Evolutionary conservation across 2,329 filamentous ascomycete species (phyloP), one percentile per base, ranked within the genome.

Genomic region (Colletotrichum caudatum): DNA sequence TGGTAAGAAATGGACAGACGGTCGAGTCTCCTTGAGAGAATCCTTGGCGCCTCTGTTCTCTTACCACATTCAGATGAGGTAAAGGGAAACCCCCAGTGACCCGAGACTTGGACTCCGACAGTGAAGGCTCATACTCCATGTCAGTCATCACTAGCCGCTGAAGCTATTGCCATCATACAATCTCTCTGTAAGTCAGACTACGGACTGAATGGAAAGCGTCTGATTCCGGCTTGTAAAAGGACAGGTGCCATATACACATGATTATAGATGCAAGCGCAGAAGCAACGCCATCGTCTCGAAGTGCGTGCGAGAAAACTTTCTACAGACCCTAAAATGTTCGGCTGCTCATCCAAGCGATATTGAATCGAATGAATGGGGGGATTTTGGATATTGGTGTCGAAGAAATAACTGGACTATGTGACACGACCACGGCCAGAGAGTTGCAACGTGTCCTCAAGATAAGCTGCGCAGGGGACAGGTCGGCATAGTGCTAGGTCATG

Each of bases 401-500:
- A 33, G 16, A 20, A 16, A 8, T 12, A 33, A 57, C 20, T 39
- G 33, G 35, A 23, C 53, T 12, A 16, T 16, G 20, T n/a, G 20
- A 23, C 11, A 8, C 7, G 3, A 37, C n/a, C 33, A 35, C 33
- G 20, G 11, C 1, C 11, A n/a, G 4, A 39, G 12, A 37, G 33
- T 39, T 23, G 18, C 20, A 57, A 57, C 20, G 33, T 57, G 33
- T 57, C 53, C 53, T 57, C 53, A 57, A 57, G 5, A 23, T 39
- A 23, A 16, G 33, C 20, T 57, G 23, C 23, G 33, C n/a, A n/a
- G 18, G 33, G 12, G 26, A 57, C 16, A 8, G 33, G 8, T 39
- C 6, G 20, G 44, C 44, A 46, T n/a, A 8, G 5, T 11, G 6
- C 23, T 16, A 20, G n/a, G 33, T 5, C 53, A 53, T 29, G 6